These are phyloP conservation scores for Leishmania tropica DNA, from an alignment of 208 protist genomes.

Conservation along the genomic window DNA sequence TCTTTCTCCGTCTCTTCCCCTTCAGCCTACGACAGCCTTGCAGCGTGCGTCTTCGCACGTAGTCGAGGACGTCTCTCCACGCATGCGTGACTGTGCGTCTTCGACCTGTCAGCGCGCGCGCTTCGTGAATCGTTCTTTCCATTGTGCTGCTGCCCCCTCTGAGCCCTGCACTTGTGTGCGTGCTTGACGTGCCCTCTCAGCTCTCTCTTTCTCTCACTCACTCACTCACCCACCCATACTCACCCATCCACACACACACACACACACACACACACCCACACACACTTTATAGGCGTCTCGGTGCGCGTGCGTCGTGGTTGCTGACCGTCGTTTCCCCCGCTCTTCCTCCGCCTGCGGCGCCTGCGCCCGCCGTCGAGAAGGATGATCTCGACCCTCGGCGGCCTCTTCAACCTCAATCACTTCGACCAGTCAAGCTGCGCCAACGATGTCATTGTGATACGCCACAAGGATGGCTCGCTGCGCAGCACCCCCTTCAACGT, in stretches of 20 bases:
- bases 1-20: not conserved
- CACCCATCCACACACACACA: too few relatives aligned
- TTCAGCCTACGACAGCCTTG: not conserved
- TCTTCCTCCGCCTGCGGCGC: not conserved
- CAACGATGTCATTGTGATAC: constrained; percentile 97
- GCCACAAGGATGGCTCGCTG: constrained; percentile 94
- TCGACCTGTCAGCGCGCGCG: not conserved
- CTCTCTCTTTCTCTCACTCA: too few relatives aligned
- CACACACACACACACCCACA: too few relatives aligned
- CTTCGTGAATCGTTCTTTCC: not conserved
- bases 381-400: constrained; percentile 83
- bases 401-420: constrained; percentile 78
- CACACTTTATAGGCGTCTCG: not conserved
- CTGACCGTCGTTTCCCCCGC: not conserved
- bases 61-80: not conserved
- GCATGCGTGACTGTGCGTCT: not conserved
- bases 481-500: constrained; percentile 97
- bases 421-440: constrained; percentile 91
- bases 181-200: not conserved
- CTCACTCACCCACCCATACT: too few relatives aligned
- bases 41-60: not conserved
- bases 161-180: too few relatives aligned
- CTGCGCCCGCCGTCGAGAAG: not conserved
- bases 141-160: not conserved
- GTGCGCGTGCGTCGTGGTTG: not conserved